phyloP scores from a whole-genome alignment of 2,329 filamentous ascomycete species.

The Fusarium sp. region DNA sequence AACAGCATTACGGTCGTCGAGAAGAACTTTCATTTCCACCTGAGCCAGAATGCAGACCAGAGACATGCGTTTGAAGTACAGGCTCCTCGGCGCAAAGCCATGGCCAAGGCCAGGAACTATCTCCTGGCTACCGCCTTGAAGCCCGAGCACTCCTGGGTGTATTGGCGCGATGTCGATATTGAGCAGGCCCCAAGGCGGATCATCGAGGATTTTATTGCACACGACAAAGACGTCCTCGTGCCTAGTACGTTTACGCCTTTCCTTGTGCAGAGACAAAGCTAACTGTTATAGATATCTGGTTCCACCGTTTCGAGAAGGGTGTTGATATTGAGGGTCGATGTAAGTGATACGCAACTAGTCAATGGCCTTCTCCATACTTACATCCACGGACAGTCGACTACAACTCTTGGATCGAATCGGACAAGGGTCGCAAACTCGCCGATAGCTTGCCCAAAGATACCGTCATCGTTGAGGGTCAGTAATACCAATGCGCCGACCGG shows the following conservation, averaged over 20 bases:
- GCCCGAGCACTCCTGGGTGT: constrained; percentile 97
- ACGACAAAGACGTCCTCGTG: constrained; percentile 92
- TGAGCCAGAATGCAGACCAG: constrained; percentile 83
- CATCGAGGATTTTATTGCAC: constrained; percentile 93
- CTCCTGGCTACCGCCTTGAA: constrained; percentile 85
- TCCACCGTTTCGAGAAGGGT: constrained; percentile 85
- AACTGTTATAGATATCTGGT: constrained; percentile 83
- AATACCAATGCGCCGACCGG: background rate
- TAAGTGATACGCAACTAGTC: constrained; percentile 58
- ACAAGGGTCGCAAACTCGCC: constrained; percentile 82
- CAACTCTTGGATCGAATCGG: constrained; percentile 98
- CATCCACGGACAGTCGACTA: constrained; percentile 78
- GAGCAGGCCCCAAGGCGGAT: constrained; percentile 88
- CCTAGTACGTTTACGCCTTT: constrained; percentile 74
- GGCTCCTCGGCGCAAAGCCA: constrained; percentile 87
- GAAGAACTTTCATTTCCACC: constrained; percentile 85
- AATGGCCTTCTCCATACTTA: constrained; percentile 15
- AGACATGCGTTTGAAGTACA: constrained; percentile 89
- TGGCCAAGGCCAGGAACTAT: constrained; percentile 93
- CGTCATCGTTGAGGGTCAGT: constrained; percentile 86
- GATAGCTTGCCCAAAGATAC: constrained; percentile 79
- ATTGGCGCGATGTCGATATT: constrained; percentile 98
- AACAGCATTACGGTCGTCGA: constrained; percentile 85
- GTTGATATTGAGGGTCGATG: constrained; percentile 94
- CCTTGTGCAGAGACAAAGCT: constrained; percentile 31